Base-by-base conservation (phyloP, 2,329 filamentous ascomycete species). In the Epichloe elymi region DNA sequence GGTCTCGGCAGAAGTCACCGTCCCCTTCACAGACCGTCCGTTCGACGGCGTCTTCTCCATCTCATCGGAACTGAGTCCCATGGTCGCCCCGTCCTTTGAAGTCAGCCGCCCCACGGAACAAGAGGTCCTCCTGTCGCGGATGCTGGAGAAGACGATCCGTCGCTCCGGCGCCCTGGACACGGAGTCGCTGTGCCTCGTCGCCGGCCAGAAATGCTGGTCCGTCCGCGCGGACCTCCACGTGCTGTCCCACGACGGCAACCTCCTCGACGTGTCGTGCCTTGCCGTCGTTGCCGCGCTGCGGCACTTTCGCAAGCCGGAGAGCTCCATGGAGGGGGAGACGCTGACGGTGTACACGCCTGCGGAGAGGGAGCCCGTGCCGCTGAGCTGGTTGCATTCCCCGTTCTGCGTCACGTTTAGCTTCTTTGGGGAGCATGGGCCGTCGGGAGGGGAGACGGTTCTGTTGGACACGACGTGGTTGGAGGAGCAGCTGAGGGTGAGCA, bases 31-130 rank as follows among this genome's bases (percentile, higher is more conserved):
- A 49, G 91, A 97, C 69, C 85, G 91, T 56, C 91, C 90, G 53
- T 95, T 95, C 64, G 93, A 97, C 66, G 93, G 93, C 65, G 79
- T 95, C 67, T 97, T 97, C 73, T 89, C 83, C 59, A 96, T 97
- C 64, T 79, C 83, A 50, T 86, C 90, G 51, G 93, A 97, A 66
- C 80, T 98, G 60, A 88, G 86, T 55, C 88, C 91, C 46, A 94
- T 97, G 83, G 85, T 87, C 30, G 89, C 88, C 45, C 89, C 93
- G 14, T 83, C 86, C 36, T 95, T 95, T 69, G 90, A 96, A 67
- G 80, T 86, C 58, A 88, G 86, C 66, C 80, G 88, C 50, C 85
- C 86, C 46, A 90, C 85, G 55, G 86, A 94, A 60, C 79, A 85
- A 51, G 93, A 97, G 70, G 76, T 90, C 3, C 78, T 95, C 41